Base-by-base conservation (phyloP, 352 stramenopile genomes). In the Phytophthora hybrid region DNA sequence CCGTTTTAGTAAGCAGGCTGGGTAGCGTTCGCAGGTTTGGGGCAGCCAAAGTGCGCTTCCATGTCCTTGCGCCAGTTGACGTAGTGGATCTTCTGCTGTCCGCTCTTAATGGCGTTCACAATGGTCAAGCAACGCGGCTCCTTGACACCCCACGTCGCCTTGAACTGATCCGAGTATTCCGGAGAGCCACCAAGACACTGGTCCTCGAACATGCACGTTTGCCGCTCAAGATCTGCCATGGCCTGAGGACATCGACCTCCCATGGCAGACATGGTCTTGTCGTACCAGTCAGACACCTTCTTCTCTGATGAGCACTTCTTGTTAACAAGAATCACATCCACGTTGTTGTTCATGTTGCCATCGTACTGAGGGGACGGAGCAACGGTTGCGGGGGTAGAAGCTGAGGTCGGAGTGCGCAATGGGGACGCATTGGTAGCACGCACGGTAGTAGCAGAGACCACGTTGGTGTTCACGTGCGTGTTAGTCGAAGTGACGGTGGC, bases 141-240 rank as follows among this genome's bases (percentile, higher is more conserved):
- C 5, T 76, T 72, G 1, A 73, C 79, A 11, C 73, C 64, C 81
- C 80, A 89, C 13, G 73, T 78, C 0, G 61, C 66, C 64, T 88
- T 88, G 66, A 89, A 89, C 52, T 76, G 71, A 1, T 59, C 57
- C 1, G 71, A 66, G 65, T 88, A 91, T 41, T 88, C 80, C 1
- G 62, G 54, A 0, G 76, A 74, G 16, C 81, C 81, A 14, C 81
- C 81, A 1, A 89, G 71, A 58, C 83, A 91, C 37, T 87, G 70
- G 29, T 87, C 69, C 53, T 89, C 71, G 51, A 83, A 84, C 78
- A 88, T 77, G 39, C 83, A 87, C 55, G 74, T 32, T 72, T 89
- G 86, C 56, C 76, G 76, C 65, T 91, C 83, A 23, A 91, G 70
- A 55, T 91, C 81, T 5, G 70, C 79, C 39, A 79, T 82, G 39